Conservation (phyloP, 345 rosid species). For the Anastatica hierochuntica region DNA sequence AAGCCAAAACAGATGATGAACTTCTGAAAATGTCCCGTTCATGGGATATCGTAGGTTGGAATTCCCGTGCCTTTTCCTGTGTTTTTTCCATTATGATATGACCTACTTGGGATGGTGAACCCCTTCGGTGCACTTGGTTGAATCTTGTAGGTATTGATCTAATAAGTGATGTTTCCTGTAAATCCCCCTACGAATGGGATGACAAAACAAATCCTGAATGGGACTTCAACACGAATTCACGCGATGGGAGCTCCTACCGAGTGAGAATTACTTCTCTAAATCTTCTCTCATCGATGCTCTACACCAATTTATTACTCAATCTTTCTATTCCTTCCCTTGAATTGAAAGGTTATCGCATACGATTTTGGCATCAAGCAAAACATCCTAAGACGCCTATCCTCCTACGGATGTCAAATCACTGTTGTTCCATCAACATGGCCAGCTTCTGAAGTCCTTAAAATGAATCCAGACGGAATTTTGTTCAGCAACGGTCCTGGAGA, state of each 20-base stretch:
- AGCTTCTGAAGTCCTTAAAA: slow-evolving; percentile 64
- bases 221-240: slow-evolving; percentile 53
- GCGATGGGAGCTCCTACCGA: slow-evolving; percentile 32
- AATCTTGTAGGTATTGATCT: slow-evolving; percentile 64
- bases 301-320: slow-evolving; percentile 3
- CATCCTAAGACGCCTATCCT: slow-evolving; percentile 71
- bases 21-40: slow-evolving; percentile 74
- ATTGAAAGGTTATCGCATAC: slow-evolving; percentile 61
- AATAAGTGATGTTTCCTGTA: slow-evolving; percentile 74
- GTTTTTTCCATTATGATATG: not conserved
- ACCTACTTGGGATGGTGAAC: not conserved
- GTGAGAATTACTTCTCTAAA: slow-evolving; percentile 34
- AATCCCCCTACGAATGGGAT: slow-evolving; percentile 72
- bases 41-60: slow-evolving; percentile 82
- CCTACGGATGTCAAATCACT: slow-evolving; percentile 80
- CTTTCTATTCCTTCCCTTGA: slow-evolving; percentile 8
- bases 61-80: not conserved
- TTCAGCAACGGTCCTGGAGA: slow-evolving; percentile 99
- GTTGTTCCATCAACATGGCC: slow-evolving; percentile 90
- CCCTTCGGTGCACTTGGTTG: not conserved
- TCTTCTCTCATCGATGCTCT: not conserved
- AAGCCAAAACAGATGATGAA: slow-evolving; percentile 59
- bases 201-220: slow-evolving; percentile 62
- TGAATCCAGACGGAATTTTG: slow-evolving; percentile 93
- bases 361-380: slow-evolving; percentile 96